phyloP scores from a whole-genome alignment of 345 rosid genomes.

The Boechera divaricarpa region DNA sequence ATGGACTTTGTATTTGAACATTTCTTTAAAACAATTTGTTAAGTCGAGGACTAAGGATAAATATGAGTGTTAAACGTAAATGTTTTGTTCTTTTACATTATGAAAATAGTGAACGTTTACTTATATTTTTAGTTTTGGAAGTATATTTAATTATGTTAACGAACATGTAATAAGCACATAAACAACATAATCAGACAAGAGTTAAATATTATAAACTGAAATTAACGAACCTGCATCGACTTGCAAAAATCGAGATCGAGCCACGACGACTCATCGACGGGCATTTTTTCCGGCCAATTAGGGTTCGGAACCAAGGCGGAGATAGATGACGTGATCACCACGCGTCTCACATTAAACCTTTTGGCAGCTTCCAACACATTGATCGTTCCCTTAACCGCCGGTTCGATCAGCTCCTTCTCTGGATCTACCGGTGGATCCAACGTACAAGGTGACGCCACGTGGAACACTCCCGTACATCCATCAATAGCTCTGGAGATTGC shows the following conservation, averaged over 20 bases:
- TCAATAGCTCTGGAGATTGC: slow-evolving; percentile 64
- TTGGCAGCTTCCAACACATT: slow-evolving; percentile 72
- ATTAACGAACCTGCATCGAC: slow-evolving; percentile 52
- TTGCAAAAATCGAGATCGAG: slow-evolving; percentile 80
- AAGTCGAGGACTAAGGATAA: too few relatives aligned
- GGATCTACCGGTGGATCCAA: slow-evolving; percentile 73
- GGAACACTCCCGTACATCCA: slow-evolving; percentile 83
- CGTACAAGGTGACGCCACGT: slow-evolving; percentile 88
- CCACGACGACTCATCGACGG: slow-evolving; percentile 80
- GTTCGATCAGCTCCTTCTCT: slow-evolving; percentile 62
- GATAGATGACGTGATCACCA: slow-evolving; percentile 80
- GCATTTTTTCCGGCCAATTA: slow-evolving; percentile 54
- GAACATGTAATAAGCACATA: too few relatives aligned
- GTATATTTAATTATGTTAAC: too few relatives aligned
- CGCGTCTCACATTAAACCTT: slow-evolving; percentile 64
- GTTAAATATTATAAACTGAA: background rate
- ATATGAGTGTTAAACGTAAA: too few relatives aligned
- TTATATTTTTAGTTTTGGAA: too few relatives aligned
- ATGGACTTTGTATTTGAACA: too few relatives aligned
- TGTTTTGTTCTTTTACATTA: too few relatives aligned
- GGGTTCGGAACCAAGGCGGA: slow-evolving; percentile 83
- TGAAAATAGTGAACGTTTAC: too few relatives aligned
- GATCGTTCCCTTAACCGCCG: slow-evolving; percentile 82
- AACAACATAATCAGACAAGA: too few relatives aligned
- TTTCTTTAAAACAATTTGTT: too few relatives aligned